Evolutionary conservation across 345 rosid genomes (phyloP), one percentile per base, ranked within the genome.

Genomic region (Schrenkiella parvula): DNA sequence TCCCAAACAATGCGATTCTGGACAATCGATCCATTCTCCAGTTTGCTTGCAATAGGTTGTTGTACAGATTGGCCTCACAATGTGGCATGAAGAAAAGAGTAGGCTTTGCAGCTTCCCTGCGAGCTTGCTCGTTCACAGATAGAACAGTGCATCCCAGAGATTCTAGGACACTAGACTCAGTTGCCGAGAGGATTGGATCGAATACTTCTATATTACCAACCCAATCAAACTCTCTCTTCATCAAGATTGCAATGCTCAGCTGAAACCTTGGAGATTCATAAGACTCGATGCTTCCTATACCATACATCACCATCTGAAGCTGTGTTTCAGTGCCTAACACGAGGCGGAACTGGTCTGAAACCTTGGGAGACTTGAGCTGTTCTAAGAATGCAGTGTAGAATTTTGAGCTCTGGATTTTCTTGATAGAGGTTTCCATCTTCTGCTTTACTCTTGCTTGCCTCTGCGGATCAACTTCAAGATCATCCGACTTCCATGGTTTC

Each of bases 31-130:
- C 85, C 2, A 43, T 41, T n/a, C 74, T 77, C 96, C 95, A 87
- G 44, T 91, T 91, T 8, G 86, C 85, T 51, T 84, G 83, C 68
- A 89, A 59, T 11, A 95, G 89, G 77, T 91, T 88, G 82, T 76
- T 69, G 38, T 88, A 95, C 19, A 95, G 63, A 81, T 61, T 88
- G 12, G 89, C 96, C 42, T 91, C 97, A 31, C 98, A 95, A 61
- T 91, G 97, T 12, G 95, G 95, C 99, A 91, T 91, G 77, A 80
- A 91, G 80, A 95, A 91, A 41, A 91, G 82, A 0, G 85, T 86
- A 55, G 97, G 93, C 72, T 79, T 88, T 48, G 32, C 39, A 54
- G 83, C 96, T 56, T 78, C 73, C 18, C 93, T 82, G 10, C 89
- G 85, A 42, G 87, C 97, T 42, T 87, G 88, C 82, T 95, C 96